Evolutionary conservation across 495 filamentous ascomycete genomes (phyloP).

Genomic region (Annulohypoxylon nitens): DNA sequence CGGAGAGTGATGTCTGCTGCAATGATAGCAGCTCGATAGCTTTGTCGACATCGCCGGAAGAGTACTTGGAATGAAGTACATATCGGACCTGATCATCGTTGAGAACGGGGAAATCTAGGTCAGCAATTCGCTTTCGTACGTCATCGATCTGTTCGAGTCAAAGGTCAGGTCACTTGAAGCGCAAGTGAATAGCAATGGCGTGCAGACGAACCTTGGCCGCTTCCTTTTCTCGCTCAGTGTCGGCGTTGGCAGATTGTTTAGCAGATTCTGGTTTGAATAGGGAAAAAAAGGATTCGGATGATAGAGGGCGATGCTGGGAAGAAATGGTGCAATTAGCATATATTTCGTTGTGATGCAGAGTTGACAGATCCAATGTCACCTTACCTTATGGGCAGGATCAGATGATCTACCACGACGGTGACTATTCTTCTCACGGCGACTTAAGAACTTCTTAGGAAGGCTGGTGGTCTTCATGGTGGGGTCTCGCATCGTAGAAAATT

Average conservation of each 20-base stretch:
- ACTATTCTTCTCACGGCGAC: conserved; percentile 75
- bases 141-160: conserved; percentile 64
- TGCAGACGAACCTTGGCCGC: conserved; percentile 54
- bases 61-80: conserved; percentile 73
- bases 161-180: conserved; percentile 26
- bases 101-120: conserved; percentile 66
- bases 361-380: conserved; percentile 40
- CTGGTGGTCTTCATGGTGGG: conserved; percentile 54
- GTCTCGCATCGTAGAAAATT: conserved; percentile 41
- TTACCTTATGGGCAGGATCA: conserved; percentile 64
- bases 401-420: conserved; percentile 64
- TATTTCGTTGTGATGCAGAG: conserved; percentile 30
- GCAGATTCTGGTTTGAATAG: conserved; percentile 68
- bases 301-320: conserved; percentile 54
- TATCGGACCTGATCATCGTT: conserved; percentile 75
- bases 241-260: conserved; percentile 66
- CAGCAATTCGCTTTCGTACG: conserved; percentile 64
- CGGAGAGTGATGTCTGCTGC: conserved; percentile 82
- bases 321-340: conserved; percentile 42
- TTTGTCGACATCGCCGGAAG: conserved; percentile 77
- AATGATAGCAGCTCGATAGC: conserved; percentile 81
- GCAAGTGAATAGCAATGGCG: conserved; percentile 4
- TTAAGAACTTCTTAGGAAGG: conserved; percentile 70
- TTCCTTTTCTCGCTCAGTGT: conserved; percentile 63
- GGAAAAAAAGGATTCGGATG: conserved; percentile 61